phyloP scores from a whole-genome alignment of 768 basidiomycete species.

The Tephrocybe sp. region DNA sequence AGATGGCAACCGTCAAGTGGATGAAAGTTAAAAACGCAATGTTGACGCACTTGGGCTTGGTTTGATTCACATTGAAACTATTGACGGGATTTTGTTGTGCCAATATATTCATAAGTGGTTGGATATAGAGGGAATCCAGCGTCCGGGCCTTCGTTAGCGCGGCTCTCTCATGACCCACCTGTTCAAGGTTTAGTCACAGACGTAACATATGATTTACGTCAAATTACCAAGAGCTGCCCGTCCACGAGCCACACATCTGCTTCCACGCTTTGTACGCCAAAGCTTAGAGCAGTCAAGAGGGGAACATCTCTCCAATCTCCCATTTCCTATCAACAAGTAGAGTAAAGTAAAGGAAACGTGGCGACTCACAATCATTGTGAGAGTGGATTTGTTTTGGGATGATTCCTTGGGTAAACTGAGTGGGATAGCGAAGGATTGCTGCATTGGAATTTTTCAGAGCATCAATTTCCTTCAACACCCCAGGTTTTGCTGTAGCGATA shows the following conservation, averaged over 20 bases:
- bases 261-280: slow-evolving; percentile 50
- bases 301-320: slow-evolving; percentile 54
- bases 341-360: neutral
- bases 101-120: slow-evolving; percentile 43
- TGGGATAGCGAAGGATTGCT: slow-evolving; percentile 40
- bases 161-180: slow-evolving; percentile 44
- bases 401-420: slow-evolving; percentile 45
- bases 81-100: slow-evolving; percentile 39
- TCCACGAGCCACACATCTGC: slow-evolving; percentile 50
- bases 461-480: slow-evolving; percentile 14
- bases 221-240: slow-evolving; percentile 40
- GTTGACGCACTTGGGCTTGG: slow-evolving; percentile 36
- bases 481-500: slow-evolving; percentile 9
- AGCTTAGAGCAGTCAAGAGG: slow-evolving; percentile 43
- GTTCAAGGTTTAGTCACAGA: neutral
- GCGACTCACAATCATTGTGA: slow-evolving; percentile 48
- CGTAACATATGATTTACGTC: neutral
- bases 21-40: neutral
- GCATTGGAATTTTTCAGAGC: slow-evolving; percentile 34
- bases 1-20: neutral
- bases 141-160: slow-evolving; percentile 42
- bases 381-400: slow-evolving; percentile 50
- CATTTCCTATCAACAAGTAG: neutral
- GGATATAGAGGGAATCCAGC: slow-evolving; percentile 45
- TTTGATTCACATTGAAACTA: slow-evolving; percentile 38